Percentiles rank a stretch among this genome's conserved stretches.
These are phyloP conservation scores for Tulasnella sp. DNA, from an alignment of 768 basidiomycete genomes.

Conservation along the genomic window DNA sequence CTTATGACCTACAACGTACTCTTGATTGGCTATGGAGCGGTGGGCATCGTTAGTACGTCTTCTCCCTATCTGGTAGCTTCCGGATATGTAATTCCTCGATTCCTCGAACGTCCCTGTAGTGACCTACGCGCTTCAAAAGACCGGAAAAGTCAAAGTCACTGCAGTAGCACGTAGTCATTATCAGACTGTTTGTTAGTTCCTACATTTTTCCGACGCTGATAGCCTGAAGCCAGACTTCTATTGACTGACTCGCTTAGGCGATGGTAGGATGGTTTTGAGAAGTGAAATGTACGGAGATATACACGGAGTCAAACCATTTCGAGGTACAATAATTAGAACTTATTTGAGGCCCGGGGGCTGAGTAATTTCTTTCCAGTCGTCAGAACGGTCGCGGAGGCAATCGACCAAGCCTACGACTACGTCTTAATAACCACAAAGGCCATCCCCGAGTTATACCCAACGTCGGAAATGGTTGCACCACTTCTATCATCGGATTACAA, in stretches of 20 bases:
- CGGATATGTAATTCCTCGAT: too few relatives aligned
- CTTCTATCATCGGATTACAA: slow-evolving; percentile 54
- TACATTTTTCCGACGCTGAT: neutral
- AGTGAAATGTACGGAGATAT: slow-evolving; percentile 64
- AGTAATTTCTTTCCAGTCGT: slow-evolving; percentile 53
- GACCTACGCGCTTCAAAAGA: slow-evolving; percentile 58
- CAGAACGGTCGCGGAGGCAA: slow-evolving; percentile 60
- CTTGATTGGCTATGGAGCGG: slow-evolving; percentile 55
- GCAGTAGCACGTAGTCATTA: slow-evolving; percentile 77
- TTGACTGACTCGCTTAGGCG: neutral
- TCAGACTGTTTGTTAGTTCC: slow-evolving; percentile 53
- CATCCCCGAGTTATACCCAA: slow-evolving; percentile 65
- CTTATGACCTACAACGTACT: slow-evolving; percentile 28
- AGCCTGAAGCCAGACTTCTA: neutral
- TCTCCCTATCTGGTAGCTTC: too few relatives aligned
- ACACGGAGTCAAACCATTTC: slow-evolving; percentile 63
- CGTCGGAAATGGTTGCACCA: slow-evolving; percentile 59
- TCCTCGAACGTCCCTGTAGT: slow-evolving; percentile 45
- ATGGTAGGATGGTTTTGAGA: slow-evolving; percentile 52
- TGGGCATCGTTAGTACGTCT: slow-evolving; percentile 64
- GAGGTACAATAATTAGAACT: slow-evolving; percentile 48
- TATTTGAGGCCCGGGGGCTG: slow-evolving; percentile 14
- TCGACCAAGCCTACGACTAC: slow-evolving; percentile 63
- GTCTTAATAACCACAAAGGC: slow-evolving; percentile 73
- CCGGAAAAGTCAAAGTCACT: slow-evolving; percentile 66